Conservation (phyloP, 2,329 filamentous ascomycete species). For the Coniochaeta ligniaria region DNA sequence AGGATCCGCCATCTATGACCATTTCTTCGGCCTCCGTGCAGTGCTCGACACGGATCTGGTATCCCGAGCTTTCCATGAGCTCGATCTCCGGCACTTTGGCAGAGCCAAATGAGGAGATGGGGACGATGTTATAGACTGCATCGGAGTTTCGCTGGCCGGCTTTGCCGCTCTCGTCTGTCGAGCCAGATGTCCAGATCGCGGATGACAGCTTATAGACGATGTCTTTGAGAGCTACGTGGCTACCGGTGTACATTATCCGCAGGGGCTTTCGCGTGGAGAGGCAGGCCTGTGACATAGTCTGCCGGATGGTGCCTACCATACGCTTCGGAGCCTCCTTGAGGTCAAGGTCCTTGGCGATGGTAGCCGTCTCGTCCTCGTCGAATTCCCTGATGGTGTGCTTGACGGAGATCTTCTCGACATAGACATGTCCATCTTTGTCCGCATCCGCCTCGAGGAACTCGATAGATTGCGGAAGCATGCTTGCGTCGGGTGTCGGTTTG, state of each 20-base stretch:
- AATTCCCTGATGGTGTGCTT: conserved; percentile 38
- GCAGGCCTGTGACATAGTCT: conserved; percentile 39
- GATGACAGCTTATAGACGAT: conserved; percentile 41
- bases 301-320: conserved; percentile 34
- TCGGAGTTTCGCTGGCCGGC: conserved; percentile 24
- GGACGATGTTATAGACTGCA: conserved; percentile 43
- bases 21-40: conserved; percentile 32
- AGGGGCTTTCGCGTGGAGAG: conserved; percentile 37
- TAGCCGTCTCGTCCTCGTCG: conserved; percentile 29
- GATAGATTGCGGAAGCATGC: conserved; percentile 24
- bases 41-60: conserved; percentile 43
- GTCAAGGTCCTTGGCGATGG: conserved; percentile 23
- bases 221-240: conserved; percentile 28
- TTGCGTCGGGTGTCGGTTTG: conserved; percentile 9
- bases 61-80: conserved; percentile 42
- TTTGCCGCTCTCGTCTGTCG: conserved; percentile 19
- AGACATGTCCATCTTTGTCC: conserved; percentile 8
- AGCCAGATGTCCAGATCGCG: conserved; percentile 33
- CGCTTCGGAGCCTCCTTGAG: conserved; percentile 25
- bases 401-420: conserved; percentile 32
- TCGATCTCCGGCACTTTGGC: conserved; percentile 39
- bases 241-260: conserved; percentile 41
- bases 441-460: conserved; percentile 34
- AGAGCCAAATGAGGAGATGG: conserved; percentile 40
- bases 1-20: conserved; percentile 13